These are phyloP conservation scores for Solanum corneliomulleri DNA, from an alignment of 257 asterid genomes.

Conservation along the genomic window DNA sequence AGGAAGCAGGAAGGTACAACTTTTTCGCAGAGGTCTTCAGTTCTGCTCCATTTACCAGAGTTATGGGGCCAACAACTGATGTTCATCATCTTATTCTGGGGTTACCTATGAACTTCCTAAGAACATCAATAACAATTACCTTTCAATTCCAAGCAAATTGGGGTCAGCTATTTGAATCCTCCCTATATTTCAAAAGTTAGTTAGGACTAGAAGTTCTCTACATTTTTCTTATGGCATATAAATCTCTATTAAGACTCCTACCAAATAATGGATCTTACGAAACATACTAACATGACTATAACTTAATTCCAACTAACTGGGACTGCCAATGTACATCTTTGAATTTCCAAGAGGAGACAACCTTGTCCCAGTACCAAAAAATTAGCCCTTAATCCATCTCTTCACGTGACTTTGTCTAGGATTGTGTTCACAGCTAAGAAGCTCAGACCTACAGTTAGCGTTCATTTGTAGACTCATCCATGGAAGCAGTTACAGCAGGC, in stretches of 20 bases:
- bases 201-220: background rate
- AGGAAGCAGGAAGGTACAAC: background rate
- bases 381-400: background rate
- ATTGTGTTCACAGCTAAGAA: background rate
- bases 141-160: background rate
- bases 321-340: background rate
- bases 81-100: background rate
- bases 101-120: background rate
- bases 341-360: background rate
- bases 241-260: background rate
- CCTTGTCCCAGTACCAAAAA: background rate
- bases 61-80: background rate
- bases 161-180: background rate
- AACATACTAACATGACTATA: background rate
- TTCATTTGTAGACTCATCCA: background rate
- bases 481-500: background rate
- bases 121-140: background rate
- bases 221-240: background rate
- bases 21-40: background rate
- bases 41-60: background rate
- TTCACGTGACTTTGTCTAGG: background rate
- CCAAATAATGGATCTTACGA: background rate
- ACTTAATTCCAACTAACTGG: background rate
- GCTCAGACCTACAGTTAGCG: background rate
- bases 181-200: background rate